phyloP scores from a whole-genome alignment of 2,329 filamentous ascomycete genomes.

The Exophiala aquamarina region DNA sequence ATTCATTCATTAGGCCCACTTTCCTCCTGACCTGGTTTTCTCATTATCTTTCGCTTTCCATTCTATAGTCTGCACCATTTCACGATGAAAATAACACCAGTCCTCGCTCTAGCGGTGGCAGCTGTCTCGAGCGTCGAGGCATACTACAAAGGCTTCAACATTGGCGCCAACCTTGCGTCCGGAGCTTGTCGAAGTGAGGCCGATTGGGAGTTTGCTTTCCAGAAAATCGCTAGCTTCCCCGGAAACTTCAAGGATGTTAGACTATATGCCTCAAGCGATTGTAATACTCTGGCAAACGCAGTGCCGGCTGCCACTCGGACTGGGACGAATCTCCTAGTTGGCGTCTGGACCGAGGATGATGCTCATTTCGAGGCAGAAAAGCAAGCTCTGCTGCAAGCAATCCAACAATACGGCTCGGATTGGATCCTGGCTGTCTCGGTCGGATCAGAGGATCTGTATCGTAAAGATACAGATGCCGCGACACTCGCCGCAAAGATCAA shows the following conservation, averaged over 20 bases:
- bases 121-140: constrained; percentile 26
- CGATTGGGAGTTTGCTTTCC: constrained; percentile 33
- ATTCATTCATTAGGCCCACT: constrained; percentile 1
- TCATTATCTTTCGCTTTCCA: no score
- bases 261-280: constrained; percentile 40
- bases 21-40: no score
- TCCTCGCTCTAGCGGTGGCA: constrained; percentile 22
- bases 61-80: no score
- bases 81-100: constrained; percentile 17
- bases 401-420: constrained; percentile 55
- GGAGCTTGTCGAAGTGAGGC: constrained; percentile 30
- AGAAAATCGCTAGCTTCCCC: constrained; percentile 28
- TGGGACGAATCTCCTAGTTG: constrained; percentile 62
- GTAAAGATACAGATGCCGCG: constrained; percentile 45
- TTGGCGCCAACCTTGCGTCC: constrained; percentile 30
- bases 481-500: constrained; percentile 48
- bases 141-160: constrained; percentile 33
- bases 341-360: constrained; percentile 57
- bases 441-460: constrained; percentile 68
- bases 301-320: constrained; percentile 61
- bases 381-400: constrained; percentile 57
- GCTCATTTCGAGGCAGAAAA: constrained; percentile 61
- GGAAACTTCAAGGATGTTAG: constrained; percentile 31
- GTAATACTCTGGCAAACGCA: constrained; percentile 49
- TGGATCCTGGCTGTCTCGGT: constrained; percentile 66